These are phyloP conservation scores for Colletotrichum sp. DNA, from an alignment of 2,329 filamentous ascomycete species.

Conservation along the genomic window DNA sequence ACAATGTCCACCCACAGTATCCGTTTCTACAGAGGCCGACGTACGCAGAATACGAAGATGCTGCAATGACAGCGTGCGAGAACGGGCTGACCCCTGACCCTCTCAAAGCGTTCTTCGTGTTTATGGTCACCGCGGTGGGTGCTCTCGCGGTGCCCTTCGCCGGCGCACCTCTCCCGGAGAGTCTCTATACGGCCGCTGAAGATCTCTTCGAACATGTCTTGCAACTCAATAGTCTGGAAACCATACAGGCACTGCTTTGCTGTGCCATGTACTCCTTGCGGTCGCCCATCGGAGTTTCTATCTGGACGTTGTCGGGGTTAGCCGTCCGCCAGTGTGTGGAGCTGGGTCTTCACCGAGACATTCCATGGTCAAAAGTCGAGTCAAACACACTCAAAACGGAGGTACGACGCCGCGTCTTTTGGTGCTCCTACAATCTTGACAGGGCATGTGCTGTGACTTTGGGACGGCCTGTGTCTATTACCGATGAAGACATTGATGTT, in stretches of 20 bases:
- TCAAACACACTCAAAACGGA: neutral
- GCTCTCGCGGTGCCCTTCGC: neutral
- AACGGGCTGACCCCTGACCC: neutral
- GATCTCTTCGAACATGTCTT: neutral
- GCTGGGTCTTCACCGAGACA: constrained; percentile 31
- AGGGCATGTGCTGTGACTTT: neutral
- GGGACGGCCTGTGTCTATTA: neutral
- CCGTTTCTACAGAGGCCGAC: neutral
- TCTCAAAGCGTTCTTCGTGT: neutral
- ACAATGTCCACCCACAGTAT: neutral
- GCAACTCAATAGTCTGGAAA: constrained; percentile 25
- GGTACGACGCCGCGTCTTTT: neutral
- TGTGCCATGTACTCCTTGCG: constrained; percentile 31
- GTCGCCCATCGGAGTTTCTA: constrained; percentile 26
- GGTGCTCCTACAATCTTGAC: neutral
- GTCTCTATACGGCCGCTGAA: neutral
- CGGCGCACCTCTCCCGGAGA: neutral
- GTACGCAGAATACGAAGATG: neutral
- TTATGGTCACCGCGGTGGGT: neutral
- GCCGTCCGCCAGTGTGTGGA: constrained; percentile 35
- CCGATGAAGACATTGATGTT: neutral
- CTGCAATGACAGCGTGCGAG: neutral
- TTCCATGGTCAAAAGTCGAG: neutral
- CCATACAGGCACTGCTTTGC: constrained; percentile 32
- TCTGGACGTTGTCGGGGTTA: constrained; percentile 32